Evolutionary conservation across 2,329 filamentous ascomycete species (phyloP).

Genomic region (Hypoxylon sp.): DNA sequence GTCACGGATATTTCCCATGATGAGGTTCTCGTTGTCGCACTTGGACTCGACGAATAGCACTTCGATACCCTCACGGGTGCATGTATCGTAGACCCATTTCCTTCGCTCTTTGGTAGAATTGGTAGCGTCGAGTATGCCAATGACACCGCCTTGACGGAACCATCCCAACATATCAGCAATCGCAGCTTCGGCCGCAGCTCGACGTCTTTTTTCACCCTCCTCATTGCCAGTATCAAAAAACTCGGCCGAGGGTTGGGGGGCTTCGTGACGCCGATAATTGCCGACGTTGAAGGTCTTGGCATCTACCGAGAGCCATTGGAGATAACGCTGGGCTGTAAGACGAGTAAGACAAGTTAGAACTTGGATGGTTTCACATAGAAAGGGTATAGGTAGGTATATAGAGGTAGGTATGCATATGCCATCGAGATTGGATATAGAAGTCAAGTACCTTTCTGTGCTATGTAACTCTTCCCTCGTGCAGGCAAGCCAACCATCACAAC

Average conservation of each 20-base stretch:
- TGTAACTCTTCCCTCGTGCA: slow-evolving; percentile 94
- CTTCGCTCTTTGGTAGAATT: slow-evolving; percentile 92
- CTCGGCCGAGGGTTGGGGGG: slow-evolving; percentile 88
- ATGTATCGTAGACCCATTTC: slow-evolving; percentile 88
- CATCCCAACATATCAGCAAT: slow-evolving; percentile 93
- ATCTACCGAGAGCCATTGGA: slow-evolving; percentile 94
- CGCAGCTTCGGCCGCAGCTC: slow-evolving; percentile 88
- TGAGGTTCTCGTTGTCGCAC: slow-evolving; percentile 93
- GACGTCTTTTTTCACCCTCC: slow-evolving; percentile 88
- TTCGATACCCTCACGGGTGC: slow-evolving; percentile 79
- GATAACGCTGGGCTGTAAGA: slow-evolving; percentile 83
- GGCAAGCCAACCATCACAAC: slow-evolving; percentile 99
- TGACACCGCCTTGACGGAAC: slow-evolving; percentile 83
- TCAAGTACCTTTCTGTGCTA: slow-evolving; percentile 87
- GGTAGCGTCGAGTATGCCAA: slow-evolving; percentile 94
- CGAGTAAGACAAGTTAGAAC: slow-evolving; percentile 33
- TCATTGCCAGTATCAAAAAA: slow-evolving; percentile 94
- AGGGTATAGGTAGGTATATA: no score
- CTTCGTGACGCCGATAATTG: slow-evolving; percentile 88
- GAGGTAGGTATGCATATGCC: not conserved
- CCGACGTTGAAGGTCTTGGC: slow-evolving; percentile 98
- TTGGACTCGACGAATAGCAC: slow-evolving; percentile 97
- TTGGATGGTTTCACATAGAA: slow-evolving; percentile 17
- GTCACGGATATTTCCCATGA: slow-evolving; percentile 98
- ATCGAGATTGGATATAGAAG: not conserved